Base-by-base conservation (phyloP, 208 protist species). In the Trichomonas gallinae region DNA sequence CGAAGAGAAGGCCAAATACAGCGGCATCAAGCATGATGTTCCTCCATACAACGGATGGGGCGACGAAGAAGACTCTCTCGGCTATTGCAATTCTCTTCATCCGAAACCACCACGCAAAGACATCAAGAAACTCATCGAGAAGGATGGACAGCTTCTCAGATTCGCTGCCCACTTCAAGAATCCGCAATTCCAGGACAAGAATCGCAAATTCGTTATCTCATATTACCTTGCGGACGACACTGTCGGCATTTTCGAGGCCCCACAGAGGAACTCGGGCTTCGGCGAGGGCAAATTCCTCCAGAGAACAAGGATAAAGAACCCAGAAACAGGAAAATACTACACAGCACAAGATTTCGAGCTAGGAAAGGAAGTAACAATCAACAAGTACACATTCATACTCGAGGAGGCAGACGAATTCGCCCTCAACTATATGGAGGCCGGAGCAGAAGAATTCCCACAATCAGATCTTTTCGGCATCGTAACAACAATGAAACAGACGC, bases 281-380 rank as follows among this genome's bases (percentile, higher is more conserved):
- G 38, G 96, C 38, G 97, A 96, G 45, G 97, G 97, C 10, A 97
- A 97, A 45, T 97, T 97, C 51, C 31, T 97, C 17, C 81, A 97
- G 38, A 63, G 96, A 46, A 85, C 81, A 34, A 88, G 83, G 26
- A 31, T 97, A 23, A 63, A 96, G 34, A 96, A 97, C 44, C 49
- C 45, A 42, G 42, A 63, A 21, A 97, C 44, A 48, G 51, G 40
- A 2, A 96, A 46, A 10, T 96, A 82, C 31, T 96, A 81, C 49
- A 63, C 63, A 48, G 15, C 49, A n/a, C 0, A 23, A 46, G 93
- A 97, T 42, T 97, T 97, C 42, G n/a, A 23, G 34, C 31, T 96
- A 10, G 93, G 93, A 23, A 49, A 63, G 23, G 49, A 44, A 51
- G 36, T 96, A 21, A 44, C 36, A 34, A 96, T 96, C 23, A 96